phyloP scores from a whole-genome alignment of 2,329 filamentous ascomycete species.

The Elsinoe necatrix region DNA sequence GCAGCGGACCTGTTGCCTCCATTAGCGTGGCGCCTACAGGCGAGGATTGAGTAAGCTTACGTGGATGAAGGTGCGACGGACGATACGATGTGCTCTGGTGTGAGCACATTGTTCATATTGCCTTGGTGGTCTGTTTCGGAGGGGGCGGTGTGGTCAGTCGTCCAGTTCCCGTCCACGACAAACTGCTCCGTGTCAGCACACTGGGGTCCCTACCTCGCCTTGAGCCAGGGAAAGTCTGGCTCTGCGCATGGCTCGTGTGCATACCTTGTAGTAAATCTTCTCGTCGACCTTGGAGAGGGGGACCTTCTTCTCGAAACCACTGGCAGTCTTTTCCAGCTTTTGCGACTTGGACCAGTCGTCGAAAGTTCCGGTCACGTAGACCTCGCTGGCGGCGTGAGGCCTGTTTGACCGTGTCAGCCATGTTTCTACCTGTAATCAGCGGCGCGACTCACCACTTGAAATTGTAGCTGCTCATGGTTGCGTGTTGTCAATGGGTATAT shows the following conservation, averaged over 20 bases:
- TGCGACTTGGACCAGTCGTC: conserved; percentile 87
- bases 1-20: conserved; percentile 59
- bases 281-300: conserved; percentile 54
- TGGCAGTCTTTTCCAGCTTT: conserved; percentile 67
- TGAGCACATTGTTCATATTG: conserved; percentile 89
- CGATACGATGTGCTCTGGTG: conserved; percentile 65
- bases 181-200: conserved; percentile 52
- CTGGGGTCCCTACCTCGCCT: no score
- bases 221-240: no score
- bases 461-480: conserved; percentile 56
- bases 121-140: conserved; percentile 74
- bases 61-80: conserved; percentile 62
- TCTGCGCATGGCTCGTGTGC: conserved; percentile 22
- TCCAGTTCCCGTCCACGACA: conserved; percentile 89
- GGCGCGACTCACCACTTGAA: conserved; percentile 57
- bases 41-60: conserved; percentile 16
- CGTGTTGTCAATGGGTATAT: neutral
- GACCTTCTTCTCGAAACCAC: conserved; percentile 72
- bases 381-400: conserved; percentile 74
- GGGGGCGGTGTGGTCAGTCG: conserved; percentile 68
- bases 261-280: conserved; percentile 93
- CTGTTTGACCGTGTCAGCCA: conserved; percentile 41
- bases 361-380: conserved; percentile 93
- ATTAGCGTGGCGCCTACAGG: conserved; percentile 41
- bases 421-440: conserved; percentile 5